phyloP scores from a whole-genome alignment of 2,329 filamentous ascomycete genomes.

The Scortechinia acanthostroma region DNA sequence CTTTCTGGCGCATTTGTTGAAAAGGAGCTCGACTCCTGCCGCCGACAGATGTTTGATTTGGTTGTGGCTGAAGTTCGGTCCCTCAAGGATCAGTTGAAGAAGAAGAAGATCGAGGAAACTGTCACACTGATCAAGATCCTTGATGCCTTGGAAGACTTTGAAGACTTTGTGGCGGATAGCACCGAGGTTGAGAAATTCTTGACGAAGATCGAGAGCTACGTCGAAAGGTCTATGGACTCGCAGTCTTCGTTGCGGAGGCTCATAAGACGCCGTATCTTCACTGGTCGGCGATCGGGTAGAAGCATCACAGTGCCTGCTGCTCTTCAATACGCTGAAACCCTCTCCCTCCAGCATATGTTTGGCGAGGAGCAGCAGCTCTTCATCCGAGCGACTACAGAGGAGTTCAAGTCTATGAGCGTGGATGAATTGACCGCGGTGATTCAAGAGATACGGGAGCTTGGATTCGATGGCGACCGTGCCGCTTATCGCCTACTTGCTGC shows the following conservation, averaged over 20 bases:
- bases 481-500: slow-evolving; percentile 21
- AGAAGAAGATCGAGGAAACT: slow-evolving; percentile 18
- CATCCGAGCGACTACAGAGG: slow-evolving; percentile 19
- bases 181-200: slow-evolving; percentile 21
- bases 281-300: slow-evolving; percentile 9
- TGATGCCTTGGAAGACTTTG: slow-evolving; percentile 26
- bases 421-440: slow-evolving; percentile 18
- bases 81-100: slow-evolving; percentile 20
- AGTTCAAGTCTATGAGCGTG: slow-evolving; percentile 19
- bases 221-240: slow-evolving; percentile 20
- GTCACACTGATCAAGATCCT: slow-evolving; percentile 23
- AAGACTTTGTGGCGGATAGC: slow-evolving; percentile 20
- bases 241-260: slow-evolving; percentile 14
- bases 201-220: slow-evolving; percentile 20
- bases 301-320: slow-evolving; percentile 13
- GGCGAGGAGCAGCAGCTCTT: slow-evolving; percentile 24
- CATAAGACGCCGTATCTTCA: slow-evolving; percentile 21
- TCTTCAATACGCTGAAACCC: slow-evolving; percentile 20
- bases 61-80: slow-evolving; percentile 22
- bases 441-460: slow-evolving; percentile 16
- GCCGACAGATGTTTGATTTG: slow-evolving; percentile 19
- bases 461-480: slow-evolving; percentile 15
- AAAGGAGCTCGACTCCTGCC: slow-evolving; percentile 17
- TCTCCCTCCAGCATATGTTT: slow-evolving; percentile 22
- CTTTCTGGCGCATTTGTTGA: slow-evolving; percentile 16